phyloP scores from a whole-genome alignment of 2,329 filamentous ascomycete species.

The Cytospora chrysosperma region DNA sequence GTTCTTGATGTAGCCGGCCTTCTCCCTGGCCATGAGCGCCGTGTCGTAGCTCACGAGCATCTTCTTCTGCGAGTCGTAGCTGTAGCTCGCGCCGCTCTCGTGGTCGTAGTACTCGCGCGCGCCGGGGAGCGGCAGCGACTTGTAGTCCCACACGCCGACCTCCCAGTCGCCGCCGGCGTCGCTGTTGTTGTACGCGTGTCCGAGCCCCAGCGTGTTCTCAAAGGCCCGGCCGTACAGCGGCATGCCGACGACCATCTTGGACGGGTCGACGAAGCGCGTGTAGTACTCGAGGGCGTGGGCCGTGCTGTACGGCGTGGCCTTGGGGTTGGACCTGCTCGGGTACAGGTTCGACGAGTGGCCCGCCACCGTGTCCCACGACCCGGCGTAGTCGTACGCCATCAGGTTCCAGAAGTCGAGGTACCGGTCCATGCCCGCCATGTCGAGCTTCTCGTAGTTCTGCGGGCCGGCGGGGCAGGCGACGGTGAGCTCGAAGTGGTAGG shows the following conservation, averaged over 20 bases:
- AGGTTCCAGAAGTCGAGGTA: constrained; percentile 74
- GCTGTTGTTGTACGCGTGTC: constrained; percentile 66
- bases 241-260: constrained; percentile 87
- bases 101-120: constrained; percentile 64
- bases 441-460: constrained; percentile 60
- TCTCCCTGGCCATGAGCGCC: constrained; percentile 62
- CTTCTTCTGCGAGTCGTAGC: constrained; percentile 62
- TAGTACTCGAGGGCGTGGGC: constrained; percentile 71
- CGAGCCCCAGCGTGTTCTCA: constrained; percentile 72
- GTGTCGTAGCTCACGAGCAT: constrained; percentile 81
- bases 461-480: constrained; percentile 64
- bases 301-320: constrained; percentile 76
- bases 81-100: constrained; percentile 69
- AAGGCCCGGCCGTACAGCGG: constrained; percentile 90
- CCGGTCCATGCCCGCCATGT: constrained; percentile 63
- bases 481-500: constrained; percentile 61
- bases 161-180: constrained; percentile 86
- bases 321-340: constrained; percentile 54
- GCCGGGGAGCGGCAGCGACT: constrained; percentile 70
- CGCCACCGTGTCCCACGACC: constrained; percentile 70
- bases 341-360: constrained; percentile 83
- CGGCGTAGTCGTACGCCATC: constrained; percentile 89
- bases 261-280: constrained; percentile 60
- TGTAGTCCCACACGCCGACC: constrained; percentile 83
- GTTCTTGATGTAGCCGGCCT: constrained; percentile 69